A percentile compares a stretch with the other conserved stretches of the same genome.
These are phyloP conservation scores for Ehretia macrophylla DNA, from an alignment of 257 asterid species.

Conservation along the genomic window DNA sequence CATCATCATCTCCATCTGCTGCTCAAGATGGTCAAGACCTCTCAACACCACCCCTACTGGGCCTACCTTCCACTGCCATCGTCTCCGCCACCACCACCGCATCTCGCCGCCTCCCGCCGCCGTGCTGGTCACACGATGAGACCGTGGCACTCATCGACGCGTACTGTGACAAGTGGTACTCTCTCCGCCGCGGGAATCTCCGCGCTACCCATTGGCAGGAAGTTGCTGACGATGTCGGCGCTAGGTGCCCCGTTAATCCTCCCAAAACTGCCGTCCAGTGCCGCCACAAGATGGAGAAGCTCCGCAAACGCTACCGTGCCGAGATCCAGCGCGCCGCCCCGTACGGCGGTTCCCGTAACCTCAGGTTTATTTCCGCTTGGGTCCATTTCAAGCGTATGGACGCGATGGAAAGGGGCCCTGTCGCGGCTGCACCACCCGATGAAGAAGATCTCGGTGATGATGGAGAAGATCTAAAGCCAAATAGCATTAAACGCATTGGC, in stretches of 20 bases:
- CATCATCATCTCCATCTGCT: conserved; percentile 36
- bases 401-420: conserved; percentile 77
- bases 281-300: conserved; percentile 99
- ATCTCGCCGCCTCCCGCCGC: conserved; percentile 93
- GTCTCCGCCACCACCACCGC: conserved; percentile 34
- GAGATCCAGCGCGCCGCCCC: conserved; percentile 95
- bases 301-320: conserved; percentile 83
- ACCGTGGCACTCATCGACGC: conserved; percentile 77
- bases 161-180: conserved; percentile 81
- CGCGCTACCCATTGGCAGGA: conserved; percentile 95
- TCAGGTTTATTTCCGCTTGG: conserved; percentile 77
- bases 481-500: conserved; percentile 41
- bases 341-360: conserved; percentile 51
- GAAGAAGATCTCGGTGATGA: conserved; percentile 40
- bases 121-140: conserved; percentile 97
- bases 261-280: conserved; percentile 91
- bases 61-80: not conserved
- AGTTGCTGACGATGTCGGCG: conserved; percentile 77
- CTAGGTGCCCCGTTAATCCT: conserved; percentile 43
- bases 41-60: not conserved
- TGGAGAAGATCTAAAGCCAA: conserved; percentile 17
- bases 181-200: conserved; percentile 92
- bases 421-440: conserved; percentile 45
- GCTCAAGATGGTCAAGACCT: conserved; percentile 8
- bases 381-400: conserved; percentile 84